A percentile compares a stretch with the other conserved stretches of the same genome.
phyloP scores from a whole-genome alignment of 352 stramenopile genomes.

The Phytophthora macrochlamydospora region DNA sequence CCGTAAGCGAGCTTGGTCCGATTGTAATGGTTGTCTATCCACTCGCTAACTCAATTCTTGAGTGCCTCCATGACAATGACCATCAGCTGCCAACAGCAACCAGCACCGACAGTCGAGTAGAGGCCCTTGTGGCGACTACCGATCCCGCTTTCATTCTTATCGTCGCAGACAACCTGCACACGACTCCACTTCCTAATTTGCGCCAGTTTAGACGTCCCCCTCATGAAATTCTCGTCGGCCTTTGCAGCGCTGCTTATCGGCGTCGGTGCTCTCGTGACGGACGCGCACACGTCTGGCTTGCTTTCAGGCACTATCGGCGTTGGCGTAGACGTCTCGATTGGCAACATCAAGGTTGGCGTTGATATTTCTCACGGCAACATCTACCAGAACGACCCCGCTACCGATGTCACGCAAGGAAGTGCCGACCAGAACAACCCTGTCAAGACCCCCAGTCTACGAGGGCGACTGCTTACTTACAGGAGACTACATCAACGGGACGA shows the following conservation, averaged over 20 bases:
- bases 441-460: conserved; percentile 6
- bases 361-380: background rate
- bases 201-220: background rate
- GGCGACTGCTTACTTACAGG: conserved; percentile 33
- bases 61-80: too few relatives aligned
- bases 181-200: background rate
- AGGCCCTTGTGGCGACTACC: too few relatives aligned
- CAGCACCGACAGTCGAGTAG: too few relatives aligned
- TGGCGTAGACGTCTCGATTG: background rate
- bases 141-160: too few relatives aligned
- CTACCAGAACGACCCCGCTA: background rate
- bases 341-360: background rate
- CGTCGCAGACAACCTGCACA: background rate
- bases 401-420: background rate
- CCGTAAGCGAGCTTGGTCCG: too few relatives aligned
- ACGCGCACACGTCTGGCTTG: background rate
- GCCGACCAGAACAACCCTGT: conserved; percentile 4
- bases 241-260: background rate
- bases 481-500: conserved; percentile 29
- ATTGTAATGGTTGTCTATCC: too few relatives aligned
- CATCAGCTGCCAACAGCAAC: too few relatives aligned
- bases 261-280: background rate
- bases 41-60: too few relatives aligned
- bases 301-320: background rate
- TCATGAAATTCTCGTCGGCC: background rate